phyloP scores from a whole-genome alignment of 768 basidiomycete genomes.

The Rhodocollybia butyracea region DNA sequence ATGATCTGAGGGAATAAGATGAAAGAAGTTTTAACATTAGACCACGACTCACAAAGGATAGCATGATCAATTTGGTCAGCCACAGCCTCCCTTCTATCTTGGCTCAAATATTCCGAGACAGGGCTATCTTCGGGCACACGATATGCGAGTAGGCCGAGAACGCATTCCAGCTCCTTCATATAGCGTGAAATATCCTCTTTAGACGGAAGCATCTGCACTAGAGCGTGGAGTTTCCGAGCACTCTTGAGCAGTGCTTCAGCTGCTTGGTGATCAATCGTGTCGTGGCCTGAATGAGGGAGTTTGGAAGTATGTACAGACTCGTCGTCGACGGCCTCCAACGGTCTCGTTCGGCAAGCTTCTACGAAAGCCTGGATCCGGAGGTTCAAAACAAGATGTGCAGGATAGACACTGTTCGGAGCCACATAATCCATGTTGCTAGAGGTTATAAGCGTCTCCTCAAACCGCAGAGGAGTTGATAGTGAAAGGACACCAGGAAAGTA shows the following conservation, averaged over 20 bases:
- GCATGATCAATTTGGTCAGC: conserved; percentile 89
- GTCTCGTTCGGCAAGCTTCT: conserved; percentile 76
- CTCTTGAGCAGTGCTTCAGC: conserved; percentile 50
- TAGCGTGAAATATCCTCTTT: conserved; percentile 59
- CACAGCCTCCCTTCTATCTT: conserved; percentile 73
- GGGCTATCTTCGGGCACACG: conserved; percentile 74
- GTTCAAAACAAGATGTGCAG: conserved; percentile 77
- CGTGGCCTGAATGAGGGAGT: too few relatives aligned
- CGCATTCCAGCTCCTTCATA: conserved; percentile 66
- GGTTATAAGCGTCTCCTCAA: conserved; percentile 8
- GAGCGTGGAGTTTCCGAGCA: conserved; percentile 65
- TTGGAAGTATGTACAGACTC: too few relatives aligned
- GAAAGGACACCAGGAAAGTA: conserved; percentile 75
- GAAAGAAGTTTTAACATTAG: conserved; percentile 11
- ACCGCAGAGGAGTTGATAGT: not conserved
- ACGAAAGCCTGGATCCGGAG: conserved; percentile 86
- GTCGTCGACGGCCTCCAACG: too few relatives aligned
- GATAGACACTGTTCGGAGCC: conserved; percentile 62
- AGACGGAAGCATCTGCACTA: conserved; percentile 53
- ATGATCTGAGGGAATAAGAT: not conserved
- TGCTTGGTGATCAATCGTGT: conserved; percentile 39
- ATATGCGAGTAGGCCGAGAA: conserved; percentile 82
- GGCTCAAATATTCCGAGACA: conserved; percentile 70
- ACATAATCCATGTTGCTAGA: conserved; percentile 41
- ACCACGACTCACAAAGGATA: conserved; percentile 67